phyloP scores from a whole-genome alignment of 176 grass and related monocot species.

The Canna indica region DNA sequence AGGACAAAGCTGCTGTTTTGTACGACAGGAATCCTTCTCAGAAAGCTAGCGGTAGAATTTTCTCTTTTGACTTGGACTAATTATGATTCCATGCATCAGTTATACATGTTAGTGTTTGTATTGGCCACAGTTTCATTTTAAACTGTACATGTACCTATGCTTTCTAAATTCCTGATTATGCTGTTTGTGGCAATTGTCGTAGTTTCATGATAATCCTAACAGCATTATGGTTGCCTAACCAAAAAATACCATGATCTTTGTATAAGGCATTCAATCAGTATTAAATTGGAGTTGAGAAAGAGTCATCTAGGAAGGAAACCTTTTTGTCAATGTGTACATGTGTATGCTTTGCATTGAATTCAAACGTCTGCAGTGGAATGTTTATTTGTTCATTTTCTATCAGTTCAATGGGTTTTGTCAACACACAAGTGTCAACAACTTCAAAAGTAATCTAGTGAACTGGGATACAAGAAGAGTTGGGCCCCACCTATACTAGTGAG shows the following conservation, averaged over 20 bases:
- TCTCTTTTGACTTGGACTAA: neutral
- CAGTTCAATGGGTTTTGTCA: too few species aligned
- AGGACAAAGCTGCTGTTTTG: conserved; percentile 90
- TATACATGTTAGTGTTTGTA: conserved; percentile 1
- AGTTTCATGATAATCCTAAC: neutral
- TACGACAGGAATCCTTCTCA: conserved; percentile 93
- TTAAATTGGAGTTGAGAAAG: neutral
- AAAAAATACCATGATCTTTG: neutral
- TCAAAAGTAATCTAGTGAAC: too few species aligned
- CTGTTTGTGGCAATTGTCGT: neutral
- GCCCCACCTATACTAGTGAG: too few species aligned
- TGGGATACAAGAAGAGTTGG: too few species aligned
- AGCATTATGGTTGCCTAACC: neutral
- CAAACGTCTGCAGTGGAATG: too few species aligned
- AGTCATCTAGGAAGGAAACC: too few species aligned
- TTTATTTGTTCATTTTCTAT: too few species aligned
- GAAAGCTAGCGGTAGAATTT: conserved; percentile 72
- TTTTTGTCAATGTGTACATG: too few species aligned
- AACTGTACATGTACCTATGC: neutral
- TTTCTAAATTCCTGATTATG: neutral
- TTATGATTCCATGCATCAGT: conserved; percentile 7
- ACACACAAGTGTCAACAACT: too few species aligned
- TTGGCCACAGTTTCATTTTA: neutral
- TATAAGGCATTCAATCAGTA: neutral
- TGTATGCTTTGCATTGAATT: too few species aligned